Conservation (phyloP, 1,139 yeast genomes). For the Pichia sp. region DNA sequence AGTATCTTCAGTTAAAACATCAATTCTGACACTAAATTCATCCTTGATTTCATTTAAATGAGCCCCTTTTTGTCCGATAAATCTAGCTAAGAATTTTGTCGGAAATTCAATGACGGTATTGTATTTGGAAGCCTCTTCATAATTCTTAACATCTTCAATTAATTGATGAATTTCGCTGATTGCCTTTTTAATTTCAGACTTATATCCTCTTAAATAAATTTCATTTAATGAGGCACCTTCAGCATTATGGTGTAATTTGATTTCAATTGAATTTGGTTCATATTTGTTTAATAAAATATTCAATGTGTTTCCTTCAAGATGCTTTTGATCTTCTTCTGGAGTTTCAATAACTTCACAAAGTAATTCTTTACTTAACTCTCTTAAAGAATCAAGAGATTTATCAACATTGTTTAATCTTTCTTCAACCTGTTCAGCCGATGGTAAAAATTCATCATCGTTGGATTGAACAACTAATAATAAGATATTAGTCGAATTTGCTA, state of each 20-base stretch:
- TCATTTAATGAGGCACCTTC: slow-evolving; percentile 44
- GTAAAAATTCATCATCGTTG: slow-evolving; percentile 47
- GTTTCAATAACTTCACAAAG: slow-evolving; percentile 46
- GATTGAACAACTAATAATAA: slow-evolving; percentile 39
- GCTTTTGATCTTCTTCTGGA: slow-evolving; percentile 50
- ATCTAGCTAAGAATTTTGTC: slow-evolving; percentile 58
- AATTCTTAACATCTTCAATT: slow-evolving; percentile 59
- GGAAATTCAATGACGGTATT: slow-evolving; percentile 57
- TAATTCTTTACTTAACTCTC: slow-evolving; percentile 53
- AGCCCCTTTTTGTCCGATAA: slow-evolving; percentile 87
- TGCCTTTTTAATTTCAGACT: slow-evolving; percentile 48
- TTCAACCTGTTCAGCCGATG: slow-evolving; percentile 42
- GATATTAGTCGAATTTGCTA: slow-evolving; percentile 36
- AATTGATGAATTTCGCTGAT: slow-evolving; percentile 47
- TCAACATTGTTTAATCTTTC: slow-evolving; percentile 44
- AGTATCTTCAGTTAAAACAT: slow-evolving; percentile 39
- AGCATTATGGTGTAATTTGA: slow-evolving; percentile 38
- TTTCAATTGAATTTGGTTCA: slow-evolving; percentile 32
- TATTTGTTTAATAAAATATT: slow-evolving; percentile 25
- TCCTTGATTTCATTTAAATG: slow-evolving; percentile 63
- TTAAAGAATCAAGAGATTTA: slow-evolving; percentile 46
- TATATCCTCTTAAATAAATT: slow-evolving; percentile 57
- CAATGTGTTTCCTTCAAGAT: slow-evolving; percentile 48
- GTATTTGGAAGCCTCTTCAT: slow-evolving; percentile 54
- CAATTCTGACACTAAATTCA: slow-evolving; percentile 75